Base-by-base conservation (phyloP, 805 yeast species). In the Saccharomycopsis malanga region DNA sequence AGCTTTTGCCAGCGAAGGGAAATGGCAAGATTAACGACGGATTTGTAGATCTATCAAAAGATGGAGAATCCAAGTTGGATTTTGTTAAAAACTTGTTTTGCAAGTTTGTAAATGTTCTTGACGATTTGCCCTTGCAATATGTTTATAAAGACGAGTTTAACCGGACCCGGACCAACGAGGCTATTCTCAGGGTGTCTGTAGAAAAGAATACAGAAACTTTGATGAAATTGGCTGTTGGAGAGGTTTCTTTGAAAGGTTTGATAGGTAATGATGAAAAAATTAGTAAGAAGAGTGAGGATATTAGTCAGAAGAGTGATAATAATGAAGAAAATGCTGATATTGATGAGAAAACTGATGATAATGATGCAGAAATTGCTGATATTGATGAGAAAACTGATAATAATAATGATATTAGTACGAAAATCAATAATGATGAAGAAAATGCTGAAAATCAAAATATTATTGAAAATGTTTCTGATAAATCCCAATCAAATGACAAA, bases 141-240 rank as follows among this genome's bases (percentile, higher is more conserved):
- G 10, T 9, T 15, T 20, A 30, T 30, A 45, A 42, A 20, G 53
- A 49, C 35, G 53, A 49, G 24, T 46, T 18, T 22, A 46, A 42
- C 23, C 29, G 44, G 24, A 17, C 18, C 20, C 37, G 20, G 35
- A 14, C 23, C 6, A n/a, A 20, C 7, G 15, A 3, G 4, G 20
- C 27, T 21, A 3, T 9, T 15, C 23, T 40, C 9, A 5, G n/a
- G 5, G 47, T 39, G 2, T 14, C 34, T 9, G 36, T 15, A 12
- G 50, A 49, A 20, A 9, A 18, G 4, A 46, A 49, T 39, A 49
- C 49, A 4, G 40, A 36, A 7, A 49, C 20, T 10, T 38, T 45
- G 4, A 23, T 48, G 6, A 15, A 24, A 21, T 4, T 39, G 4
- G 42, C 29, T 27, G 17, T 25, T n/a, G 49, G 30, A 17, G 10